Evolutionary conservation across 805 yeast species (phyloP).

Genomic region (Spathaspora girioi): DNA sequence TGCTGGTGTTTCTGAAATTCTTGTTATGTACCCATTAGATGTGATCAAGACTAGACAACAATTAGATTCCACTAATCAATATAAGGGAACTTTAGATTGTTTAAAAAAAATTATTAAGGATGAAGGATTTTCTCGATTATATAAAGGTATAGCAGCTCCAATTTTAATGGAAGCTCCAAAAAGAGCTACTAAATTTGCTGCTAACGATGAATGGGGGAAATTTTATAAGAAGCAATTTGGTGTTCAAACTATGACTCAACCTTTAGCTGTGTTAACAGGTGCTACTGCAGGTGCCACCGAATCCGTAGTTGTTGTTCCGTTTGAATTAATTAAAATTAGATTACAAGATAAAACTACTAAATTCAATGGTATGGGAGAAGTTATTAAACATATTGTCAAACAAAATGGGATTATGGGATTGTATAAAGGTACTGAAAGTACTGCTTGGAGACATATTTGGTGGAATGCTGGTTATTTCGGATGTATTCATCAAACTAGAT

Average conservation of each 20-base stretch:
- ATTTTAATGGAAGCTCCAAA: constrained; percentile 99
- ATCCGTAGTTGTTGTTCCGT: constrained; percentile 95
- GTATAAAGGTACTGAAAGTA: constrained; percentile 94
- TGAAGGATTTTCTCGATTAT: constrained; percentile 82
- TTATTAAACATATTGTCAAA: constrained; percentile 65
- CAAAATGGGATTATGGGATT: constrained; percentile 78
- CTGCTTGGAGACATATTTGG: constrained; percentile 91
- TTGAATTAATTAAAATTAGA: constrained; percentile 92
- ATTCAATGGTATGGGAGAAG: constrained; percentile 83
- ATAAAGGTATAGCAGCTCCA: constrained; percentile 94
- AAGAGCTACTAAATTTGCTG: constrained; percentile 97
- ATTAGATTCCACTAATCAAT: constrained; percentile 59
- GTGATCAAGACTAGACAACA: constrained; percentile 97
- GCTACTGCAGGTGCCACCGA: constrained; percentile 98
- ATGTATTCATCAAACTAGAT: constrained; percentile 81
- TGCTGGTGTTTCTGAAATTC: constrained; percentile 95
- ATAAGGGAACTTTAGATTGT: constrained; percentile 82
- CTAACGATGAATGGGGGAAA: constrained; percentile 95
- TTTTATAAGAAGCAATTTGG: constrained; percentile 73
- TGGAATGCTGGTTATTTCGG: constrained; percentile 99
- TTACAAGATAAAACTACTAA: constrained; percentile 84
- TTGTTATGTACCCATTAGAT: constrained; percentile 94
- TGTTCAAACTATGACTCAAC: constrained; percentile 66
- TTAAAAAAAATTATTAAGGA: constrained; percentile 74
- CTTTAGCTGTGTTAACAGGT: constrained; percentile 86